Evolutionary conservation across 2,329 filamentous ascomycete species (phyloP).

Genomic region (Pseudocercospora pini-densiflorae): DNA sequence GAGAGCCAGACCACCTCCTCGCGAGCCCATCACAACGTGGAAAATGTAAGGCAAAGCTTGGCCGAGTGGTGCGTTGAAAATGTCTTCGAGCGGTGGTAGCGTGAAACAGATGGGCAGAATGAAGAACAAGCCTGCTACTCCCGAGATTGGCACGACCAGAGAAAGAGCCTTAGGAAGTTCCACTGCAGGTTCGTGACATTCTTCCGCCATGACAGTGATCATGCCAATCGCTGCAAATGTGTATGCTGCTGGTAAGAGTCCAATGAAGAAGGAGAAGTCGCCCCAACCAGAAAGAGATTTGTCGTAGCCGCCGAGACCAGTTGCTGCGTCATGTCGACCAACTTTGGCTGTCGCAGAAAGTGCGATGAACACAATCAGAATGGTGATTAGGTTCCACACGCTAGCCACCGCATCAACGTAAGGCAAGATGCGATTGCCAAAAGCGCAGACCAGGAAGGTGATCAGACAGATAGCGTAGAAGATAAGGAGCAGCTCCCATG

Average conservation of each 20-base stretch:
- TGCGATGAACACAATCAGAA: background rate
- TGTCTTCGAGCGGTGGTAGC: conserved; percentile 52
- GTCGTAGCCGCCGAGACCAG: background rate
- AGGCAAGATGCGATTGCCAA: background rate
- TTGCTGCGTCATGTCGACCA: background rate
- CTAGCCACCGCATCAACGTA: background rate
- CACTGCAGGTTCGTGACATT: background rate
- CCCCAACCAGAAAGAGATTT: background rate
- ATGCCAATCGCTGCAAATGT: background rate
- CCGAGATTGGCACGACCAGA: background rate
- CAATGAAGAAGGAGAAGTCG: background rate
- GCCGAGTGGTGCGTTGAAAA: conserved; percentile 50
- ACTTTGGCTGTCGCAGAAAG: background rate
- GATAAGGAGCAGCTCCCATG: background rate
- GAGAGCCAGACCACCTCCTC: conserved; percentile 52
- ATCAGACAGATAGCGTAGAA: background rate
- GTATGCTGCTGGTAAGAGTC: background rate
- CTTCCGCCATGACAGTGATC: background rate
- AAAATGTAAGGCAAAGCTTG: conserved; percentile 60
- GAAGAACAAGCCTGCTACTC: conserved; percentile 57
- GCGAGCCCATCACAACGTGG: conserved; percentile 53
- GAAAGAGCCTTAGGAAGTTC: background rate
- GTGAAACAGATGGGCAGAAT: conserved; percentile 60
- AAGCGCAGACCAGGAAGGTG: background rate
- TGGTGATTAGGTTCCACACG: background rate